Conservation (phyloP, 2,329 filamentous ascomycete species). For the Beauveria scarabaeidicola region DNA sequence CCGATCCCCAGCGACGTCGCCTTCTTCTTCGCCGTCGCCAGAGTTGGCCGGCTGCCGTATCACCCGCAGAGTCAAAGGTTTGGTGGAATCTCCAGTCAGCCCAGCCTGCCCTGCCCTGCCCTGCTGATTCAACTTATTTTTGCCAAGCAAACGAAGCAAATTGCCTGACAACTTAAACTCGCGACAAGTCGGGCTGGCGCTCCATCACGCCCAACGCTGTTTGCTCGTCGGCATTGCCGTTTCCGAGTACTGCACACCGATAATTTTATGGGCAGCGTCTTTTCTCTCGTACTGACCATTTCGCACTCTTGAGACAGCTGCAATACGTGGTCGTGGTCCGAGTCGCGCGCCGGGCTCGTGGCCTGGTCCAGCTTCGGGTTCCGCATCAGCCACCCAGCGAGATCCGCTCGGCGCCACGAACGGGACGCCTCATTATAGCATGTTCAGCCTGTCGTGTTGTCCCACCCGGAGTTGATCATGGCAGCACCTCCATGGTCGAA, state of each 20-base stretch:
- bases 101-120: not conserved
- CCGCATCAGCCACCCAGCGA: not conserved
- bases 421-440: no score
- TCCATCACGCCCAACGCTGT: not conserved
- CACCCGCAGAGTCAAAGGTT: not conserved
- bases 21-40: not conserved
- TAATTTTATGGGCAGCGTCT: not conserved
- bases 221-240: not conserved
- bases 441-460: not conserved
- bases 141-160: not conserved
- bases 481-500: not conserved
- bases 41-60: not conserved
- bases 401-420: not conserved
- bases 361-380: not conserved
- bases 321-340: no score
- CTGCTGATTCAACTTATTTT: not conserved
- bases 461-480: not conserved
- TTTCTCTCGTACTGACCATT: not conserved
- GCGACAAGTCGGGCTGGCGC: not conserved
- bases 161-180: no score
- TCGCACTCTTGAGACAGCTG: no score
- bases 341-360: not conserved
- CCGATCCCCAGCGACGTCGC: not conserved
- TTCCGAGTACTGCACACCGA: not conserved
- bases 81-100: not conserved